These are phyloP conservation scores for Rhizophagus sp. DNA, from an alignment of 192 early-diverging fungal species.

Conservation along the genomic window DNA sequence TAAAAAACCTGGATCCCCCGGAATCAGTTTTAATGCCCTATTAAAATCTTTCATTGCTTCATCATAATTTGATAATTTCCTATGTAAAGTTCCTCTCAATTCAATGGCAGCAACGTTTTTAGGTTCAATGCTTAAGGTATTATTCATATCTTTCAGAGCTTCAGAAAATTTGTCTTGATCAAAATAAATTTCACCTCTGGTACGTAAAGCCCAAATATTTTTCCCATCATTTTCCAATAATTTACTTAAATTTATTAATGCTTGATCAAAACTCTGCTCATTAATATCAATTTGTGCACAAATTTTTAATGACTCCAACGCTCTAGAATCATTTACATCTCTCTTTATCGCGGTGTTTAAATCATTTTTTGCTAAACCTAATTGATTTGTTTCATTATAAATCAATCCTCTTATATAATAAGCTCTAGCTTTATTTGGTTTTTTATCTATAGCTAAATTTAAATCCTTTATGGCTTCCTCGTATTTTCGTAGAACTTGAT, in stretches of 20 bases:
- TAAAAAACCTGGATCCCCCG: background rate
- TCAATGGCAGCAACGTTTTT: background rate
- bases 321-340: background rate
- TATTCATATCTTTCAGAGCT: slow-evolving; percentile 1
- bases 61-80: background rate
- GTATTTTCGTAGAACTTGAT: background rate
- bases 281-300: background rate
- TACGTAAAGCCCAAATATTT: background rate
- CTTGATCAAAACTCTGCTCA: background rate
- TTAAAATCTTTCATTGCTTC: slow-evolving; percentile 22
- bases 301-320: slow-evolving; percentile 4
- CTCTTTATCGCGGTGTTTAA: background rate
- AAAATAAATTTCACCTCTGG: background rate
- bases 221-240: background rate
- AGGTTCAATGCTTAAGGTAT: background rate
- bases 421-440: background rate
- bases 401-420: slow-evolving; percentile 1
- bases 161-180: background rate
- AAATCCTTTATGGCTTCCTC: background rate
- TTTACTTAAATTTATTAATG: background rate
- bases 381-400: background rate
- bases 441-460: background rate
- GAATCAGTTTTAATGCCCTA: background rate
- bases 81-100: background rate
- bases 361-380: background rate